Percentiles rank a stretch among this genome's conserved stretches.
phyloP scores from a whole-genome alignment of 2,329 filamentous ascomycete genomes.

The Alternaria sp. region DNA sequence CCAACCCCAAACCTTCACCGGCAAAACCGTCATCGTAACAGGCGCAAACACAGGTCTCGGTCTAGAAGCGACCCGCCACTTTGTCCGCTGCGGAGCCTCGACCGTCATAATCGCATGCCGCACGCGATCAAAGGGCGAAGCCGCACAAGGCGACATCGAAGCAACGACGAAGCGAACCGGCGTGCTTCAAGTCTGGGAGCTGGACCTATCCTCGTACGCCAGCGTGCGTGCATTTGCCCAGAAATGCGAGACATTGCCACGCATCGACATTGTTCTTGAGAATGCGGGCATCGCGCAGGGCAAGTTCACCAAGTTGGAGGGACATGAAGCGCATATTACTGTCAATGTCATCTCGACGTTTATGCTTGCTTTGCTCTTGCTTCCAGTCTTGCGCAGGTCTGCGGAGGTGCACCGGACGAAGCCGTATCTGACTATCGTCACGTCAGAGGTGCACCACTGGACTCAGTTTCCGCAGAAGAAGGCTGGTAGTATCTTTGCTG shows the following conservation, averaged over 20 bases:
- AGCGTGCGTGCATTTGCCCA: slow-evolving; percentile 47
- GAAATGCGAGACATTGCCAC: slow-evolving; percentile 23
- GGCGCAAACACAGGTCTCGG: slow-evolving; percentile 56
- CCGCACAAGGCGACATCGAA: slow-evolving; percentile 53
- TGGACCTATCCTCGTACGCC: slow-evolving; percentile 54
- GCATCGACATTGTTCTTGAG: slow-evolving; percentile 45
- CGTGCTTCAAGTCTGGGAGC: slow-evolving; percentile 55
- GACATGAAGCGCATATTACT: slow-evolving; percentile 39
- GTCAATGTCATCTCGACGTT: slow-evolving; percentile 50
- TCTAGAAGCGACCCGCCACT: slow-evolving; percentile 46
- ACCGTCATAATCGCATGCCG: slow-evolving; percentile 56
- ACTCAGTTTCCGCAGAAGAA: slow-evolving; percentile 30
- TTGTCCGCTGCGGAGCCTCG: slow-evolving; percentile 48
- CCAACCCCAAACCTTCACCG: slow-evolving; percentile 20
- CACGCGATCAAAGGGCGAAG: slow-evolving; percentile 50
- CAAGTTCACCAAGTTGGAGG: slow-evolving; percentile 29
- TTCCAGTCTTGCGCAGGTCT: slow-evolving; percentile 28
- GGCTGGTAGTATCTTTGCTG: slow-evolving; percentile 31
- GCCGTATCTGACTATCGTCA: slow-evolving; percentile 33
- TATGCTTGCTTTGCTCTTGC: slow-evolving; percentile 38
- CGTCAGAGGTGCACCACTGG: slow-evolving; percentile 37
- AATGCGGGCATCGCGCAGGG: slow-evolving; percentile 48
- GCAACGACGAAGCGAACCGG: slow-evolving; percentile 35
- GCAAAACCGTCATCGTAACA: slow-evolving; percentile 56
- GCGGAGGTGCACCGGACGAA: slow-evolving; percentile 10